Evolutionary conservation across 352 stramenopile species (phyloP), one percentile per base, ranked within the genome.

Genomic region (Pseudoperonospora humuli): DNA sequence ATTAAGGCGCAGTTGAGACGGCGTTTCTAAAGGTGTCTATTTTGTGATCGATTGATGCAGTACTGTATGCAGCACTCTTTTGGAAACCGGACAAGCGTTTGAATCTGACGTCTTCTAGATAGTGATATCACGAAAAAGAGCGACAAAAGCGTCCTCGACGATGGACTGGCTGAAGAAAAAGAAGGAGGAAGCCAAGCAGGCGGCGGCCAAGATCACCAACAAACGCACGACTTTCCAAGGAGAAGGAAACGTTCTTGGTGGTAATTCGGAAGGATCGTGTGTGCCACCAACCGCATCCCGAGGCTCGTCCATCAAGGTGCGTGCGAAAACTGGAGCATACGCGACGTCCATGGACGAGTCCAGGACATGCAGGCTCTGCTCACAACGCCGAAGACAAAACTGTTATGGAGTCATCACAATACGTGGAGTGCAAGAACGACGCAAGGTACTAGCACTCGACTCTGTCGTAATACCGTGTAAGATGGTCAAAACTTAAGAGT

Each of bases 101-200:
- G 10, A 27, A 27, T 5, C 1, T 27, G 24, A 28, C 24, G n/a
- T n/a, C 24, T 28, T 28, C 13, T 13, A 28, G 13, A 13, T 3
- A 7, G 4, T 13, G 13, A 28, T 28, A 28, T 28, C 7, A 27
- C 7, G 6, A 11, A 11, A 27, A 27, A 27, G 7, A 28, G 24
- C 3, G 2, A 10, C 7, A 13, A 28, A 28, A 4, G 24, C 18
- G 13, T 25, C 2, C 20, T 7, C 9, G n/a, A n/a, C n/a, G n/a
- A 83, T 83, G 70, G 70, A 83, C 28, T 87, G 75, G 75, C 61
- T 87, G 13, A 87, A 84, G 70, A 87, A 87, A 68, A 85, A 85
- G 64, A 87, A 84, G 65, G 66, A 84, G 10, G 72, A 66, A 47
- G 75, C 71, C 27, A 79, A 83, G 59, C 59, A 80, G 54, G 73